Base-by-base conservation (phyloP, 371 early-diverging fungal genomes). In the Mucor plumbeus region DNA sequence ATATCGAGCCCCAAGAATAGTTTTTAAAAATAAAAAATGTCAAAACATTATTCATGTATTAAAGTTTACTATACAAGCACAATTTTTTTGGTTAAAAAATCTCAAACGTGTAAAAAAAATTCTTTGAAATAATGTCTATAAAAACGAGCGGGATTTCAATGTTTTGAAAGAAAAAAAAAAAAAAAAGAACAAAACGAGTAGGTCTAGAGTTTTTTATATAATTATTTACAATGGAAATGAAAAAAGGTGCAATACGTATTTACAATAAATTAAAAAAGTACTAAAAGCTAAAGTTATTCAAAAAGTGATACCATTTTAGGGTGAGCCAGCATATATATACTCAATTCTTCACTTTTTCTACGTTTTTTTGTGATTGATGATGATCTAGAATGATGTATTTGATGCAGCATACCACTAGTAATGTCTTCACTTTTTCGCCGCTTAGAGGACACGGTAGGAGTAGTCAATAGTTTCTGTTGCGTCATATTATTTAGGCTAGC, bases 401-500 rank as follows among this genome's bases (percentile, higher is more conserved):
- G 62, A 3, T 36, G 31, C 19, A 44, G 14, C 31, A 53, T 14
- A 21, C 53, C 13, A 31, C 53, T 41, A 26, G 39, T 38, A 6
- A 65, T 39, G 7, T 65, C 66, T 40, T 66, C 66, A 35, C 66
- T 66, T 11, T 66, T 66, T 53, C 66, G 35, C 17, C 66, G 48
- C 44, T 13, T 53, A 4, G 53, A 0, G 10, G 53, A 31, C 53
- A 53, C 5, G 6, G 19, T 21, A 8, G 53, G 53, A 31, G 53
- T 21, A 2, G 53, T 14, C 1, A 53, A 7, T 31, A 53, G 31
- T 11, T 31, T 31, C 14, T 53, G 53, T 26, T 47, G 47, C 11
- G 54, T 26, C 14, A 34, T 15, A 44, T 17, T 48, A 10, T 19
- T 59, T 11, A 33, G 33, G 33, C 53, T 50, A 26, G 21, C 17